Percentiles rank a stretch among this genome's conserved stretches.
Evolutionary conservation across 768 basidiomycete genomes (phyloP).

Genomic region (Macrocybe gigantea): DNA sequence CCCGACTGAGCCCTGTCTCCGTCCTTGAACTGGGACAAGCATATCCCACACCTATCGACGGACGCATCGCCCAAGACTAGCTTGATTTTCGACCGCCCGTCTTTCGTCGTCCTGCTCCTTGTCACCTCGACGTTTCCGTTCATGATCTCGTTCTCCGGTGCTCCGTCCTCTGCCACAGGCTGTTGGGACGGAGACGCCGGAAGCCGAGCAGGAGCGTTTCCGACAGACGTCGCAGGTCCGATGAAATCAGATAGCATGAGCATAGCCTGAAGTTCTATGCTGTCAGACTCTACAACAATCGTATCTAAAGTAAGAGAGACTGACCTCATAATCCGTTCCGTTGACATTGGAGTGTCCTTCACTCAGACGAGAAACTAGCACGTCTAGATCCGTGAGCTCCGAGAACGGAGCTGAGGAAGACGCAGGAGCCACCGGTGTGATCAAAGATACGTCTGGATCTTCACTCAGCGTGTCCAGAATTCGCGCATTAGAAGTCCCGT

Average conservation of each 20-base stretch:
- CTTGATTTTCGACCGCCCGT: slow-evolving; percentile 71
- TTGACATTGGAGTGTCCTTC: slow-evolving; percentile 30
- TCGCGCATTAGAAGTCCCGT: slow-evolving; percentile 10
- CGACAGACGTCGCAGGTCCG: slow-evolving; percentile 39
- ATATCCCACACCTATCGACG: slow-evolving; percentile 71
- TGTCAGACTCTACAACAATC: slow-evolving; percentile 8
- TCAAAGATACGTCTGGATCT: slow-evolving; percentile 7
- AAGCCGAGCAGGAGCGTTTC: slow-evolving; percentile 1
- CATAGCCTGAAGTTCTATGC: slow-evolving; percentile 38
- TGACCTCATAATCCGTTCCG: slow-evolving; percentile 62
- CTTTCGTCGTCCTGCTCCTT: slow-evolving; percentile 50
- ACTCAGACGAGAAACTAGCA: slow-evolving; percentile 52
- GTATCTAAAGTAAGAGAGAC: slow-evolving; percentile 17
- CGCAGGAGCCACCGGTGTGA: slow-evolving; percentile 7
- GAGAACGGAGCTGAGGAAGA: slow-evolving; percentile 14
- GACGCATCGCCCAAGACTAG: slow-evolving; percentile 52
- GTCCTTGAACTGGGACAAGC: slow-evolving; percentile 62
- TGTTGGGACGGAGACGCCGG: slow-evolving; percentile 4
- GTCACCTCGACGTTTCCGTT: slow-evolving; percentile 47
- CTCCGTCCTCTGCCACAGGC: background rate
- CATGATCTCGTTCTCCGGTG: slow-evolving; percentile 23
- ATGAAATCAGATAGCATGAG: slow-evolving; percentile 56
- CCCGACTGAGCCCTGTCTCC: slow-evolving; percentile 52
- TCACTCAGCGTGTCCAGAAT: slow-evolving; percentile 12
- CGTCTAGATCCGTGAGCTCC: slow-evolving; percentile 57